Base-by-base conservation (phyloP, 2,329 filamentous ascomycete species). In the Hansfordia pulvinata region DNA sequence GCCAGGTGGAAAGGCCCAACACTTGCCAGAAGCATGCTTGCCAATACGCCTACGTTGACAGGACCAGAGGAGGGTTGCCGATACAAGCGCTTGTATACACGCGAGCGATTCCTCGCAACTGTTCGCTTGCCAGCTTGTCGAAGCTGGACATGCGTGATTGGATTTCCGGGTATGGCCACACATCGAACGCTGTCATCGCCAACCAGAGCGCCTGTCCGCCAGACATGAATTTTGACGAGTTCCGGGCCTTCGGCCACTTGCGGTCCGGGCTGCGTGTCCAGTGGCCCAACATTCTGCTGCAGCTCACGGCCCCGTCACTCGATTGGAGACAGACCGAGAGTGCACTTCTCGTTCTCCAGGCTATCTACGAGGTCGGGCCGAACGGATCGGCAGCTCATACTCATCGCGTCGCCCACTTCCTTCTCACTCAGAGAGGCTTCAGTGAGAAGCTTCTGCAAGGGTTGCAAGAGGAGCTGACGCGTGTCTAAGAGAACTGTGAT, bases 241-340 rank as follows among this genome's bases (percentile, higher is more conserved):
- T 59, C 39, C 62, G 65, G 26, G 50, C 58, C 0, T 56, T 75
- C n/a, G 51, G 54, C 0, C 40, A 56, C 0, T 35, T 76, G 3
- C 54, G 62, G 0, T 39, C 61, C 2, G 69, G 69, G 0, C 31
- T 52, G 11, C 38, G 43, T 1, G 43, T 72, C 7, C 64, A 69
- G 26, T 76, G 69, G 62, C 38, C 52, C 7, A 76, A 73, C 28
- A 59, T 77, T 3, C 39, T 70, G 0, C 38, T 52, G 1, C 60
- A 74, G 36, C 42, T 77, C 3, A 42, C 47, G 0, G 46, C 51
- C 2, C 58, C 62, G 0, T 49, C 49, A 2, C 27, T 77, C 0
- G 59, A 69, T 23, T 60, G 70, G 19, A 62, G 58, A 8, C 60
- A 62, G 21, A 31, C 47, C 1, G 62, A 69, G 21, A 62, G 64